These are phyloP conservation scores for Stephania yunnanensis DNA, from an alignment of 164 flowering plant species.

Conservation along the genomic window DNA sequence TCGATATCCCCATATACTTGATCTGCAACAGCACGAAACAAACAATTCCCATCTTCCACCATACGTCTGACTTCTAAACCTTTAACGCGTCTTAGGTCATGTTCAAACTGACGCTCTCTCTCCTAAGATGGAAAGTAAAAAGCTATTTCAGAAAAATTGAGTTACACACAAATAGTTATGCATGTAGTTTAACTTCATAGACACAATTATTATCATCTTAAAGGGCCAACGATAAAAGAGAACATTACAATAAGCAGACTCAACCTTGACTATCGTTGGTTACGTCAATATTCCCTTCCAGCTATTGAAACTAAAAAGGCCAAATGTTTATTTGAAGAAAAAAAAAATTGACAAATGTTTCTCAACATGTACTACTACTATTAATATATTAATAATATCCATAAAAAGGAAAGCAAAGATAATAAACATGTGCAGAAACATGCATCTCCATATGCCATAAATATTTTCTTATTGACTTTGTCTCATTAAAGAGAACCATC, in stretches of 20 bases:
- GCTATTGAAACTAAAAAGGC: neutral
- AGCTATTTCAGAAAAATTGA: neutral
- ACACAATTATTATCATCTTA: neutral
- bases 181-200: neutral
- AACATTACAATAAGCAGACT: neutral
- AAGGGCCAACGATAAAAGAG: neutral
- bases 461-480: no score
- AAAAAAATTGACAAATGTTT: no score
- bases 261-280: neutral
- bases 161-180: neutral
- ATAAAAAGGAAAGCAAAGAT: no score
- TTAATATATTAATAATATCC: no score
- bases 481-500: no score
- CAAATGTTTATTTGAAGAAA: no score
- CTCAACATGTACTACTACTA: no score
- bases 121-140: constrained; percentile 43
- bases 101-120: constrained; percentile 88
- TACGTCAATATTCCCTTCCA: neutral
- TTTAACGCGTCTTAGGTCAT: constrained; percentile 71
- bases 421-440: no score
- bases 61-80: constrained; percentile 87
- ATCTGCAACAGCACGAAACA: constrained; percentile 99
- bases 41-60: constrained; percentile 96
- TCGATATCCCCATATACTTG: constrained; percentile 98
- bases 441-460: no score